These are phyloP conservation scores for Aeschynomene evenia DNA, from an alignment of 306 rosid species.

Conservation along the genomic window DNA sequence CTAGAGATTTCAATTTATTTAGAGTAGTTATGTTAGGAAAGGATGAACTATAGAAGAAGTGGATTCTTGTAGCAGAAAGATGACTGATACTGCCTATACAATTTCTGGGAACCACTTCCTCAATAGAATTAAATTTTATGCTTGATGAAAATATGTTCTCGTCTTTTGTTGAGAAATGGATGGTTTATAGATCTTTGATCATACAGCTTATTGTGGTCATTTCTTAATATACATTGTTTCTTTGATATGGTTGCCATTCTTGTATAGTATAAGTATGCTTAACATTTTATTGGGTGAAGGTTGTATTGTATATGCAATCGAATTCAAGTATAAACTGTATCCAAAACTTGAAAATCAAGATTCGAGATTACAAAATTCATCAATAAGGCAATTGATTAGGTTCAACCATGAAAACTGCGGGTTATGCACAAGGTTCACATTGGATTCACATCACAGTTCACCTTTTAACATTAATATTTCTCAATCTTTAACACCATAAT, in stretches of 20 bases:
- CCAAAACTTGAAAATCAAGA: neutral
- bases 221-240: neutral
- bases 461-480: too few species aligned
- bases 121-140: slow-evolving; percentile 21
- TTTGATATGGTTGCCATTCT: neutral
- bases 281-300: neutral
- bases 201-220: neutral
- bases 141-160: slow-evolving; percentile 7
- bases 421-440: too few species aligned
- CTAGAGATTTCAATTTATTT: slow-evolving; percentile 25
- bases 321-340: neutral
- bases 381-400: neutral
- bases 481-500: neutral
- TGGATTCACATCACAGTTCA: too few species aligned
- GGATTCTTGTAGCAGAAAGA: slow-evolving; percentile 21
- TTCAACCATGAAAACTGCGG: neutral
- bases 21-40: slow-evolving; percentile 5
- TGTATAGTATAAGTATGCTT: too few species aligned
- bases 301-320: neutral
- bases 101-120: slow-evolving; percentile 8
- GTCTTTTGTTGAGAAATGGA: slow-evolving; percentile 5
- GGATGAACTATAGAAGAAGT: slow-evolving; percentile 10
- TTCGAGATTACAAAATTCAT: neutral
- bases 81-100: neutral
- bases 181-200: slow-evolving; percentile 5